These are phyloP conservation scores for Lentinula boryana DNA, from an alignment of 768 basidiomycete species.

Conservation along the genomic window DNA sequence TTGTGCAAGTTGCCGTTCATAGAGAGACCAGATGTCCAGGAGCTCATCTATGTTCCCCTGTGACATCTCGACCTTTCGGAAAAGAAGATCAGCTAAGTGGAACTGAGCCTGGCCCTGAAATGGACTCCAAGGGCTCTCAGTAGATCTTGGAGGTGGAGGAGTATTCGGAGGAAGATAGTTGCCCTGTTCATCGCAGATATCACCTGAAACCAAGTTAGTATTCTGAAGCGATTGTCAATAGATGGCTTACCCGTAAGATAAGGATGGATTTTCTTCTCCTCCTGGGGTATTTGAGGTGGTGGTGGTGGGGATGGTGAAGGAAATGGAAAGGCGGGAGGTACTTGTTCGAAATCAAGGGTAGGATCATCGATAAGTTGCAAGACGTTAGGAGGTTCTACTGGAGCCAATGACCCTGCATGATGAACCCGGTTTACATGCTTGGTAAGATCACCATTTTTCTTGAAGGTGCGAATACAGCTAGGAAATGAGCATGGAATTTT, in stretches of 20 bases:
- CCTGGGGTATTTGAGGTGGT: not conserved
- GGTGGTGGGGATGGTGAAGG: not conserved
- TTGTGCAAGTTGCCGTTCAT: not conserved
- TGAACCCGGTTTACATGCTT: not conserved
- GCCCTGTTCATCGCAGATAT: slow-evolving; percentile 1
- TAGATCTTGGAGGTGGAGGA: not conserved
- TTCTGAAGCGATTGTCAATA: not conserved
- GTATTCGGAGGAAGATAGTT: not conserved
- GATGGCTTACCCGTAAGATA: not conserved
- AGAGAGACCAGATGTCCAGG: slow-evolving; percentile 1
- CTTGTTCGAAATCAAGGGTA: not conserved
- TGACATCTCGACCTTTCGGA: slow-evolving; percentile 9
- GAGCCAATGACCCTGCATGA: too few species aligned
- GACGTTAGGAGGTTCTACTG: not conserved
- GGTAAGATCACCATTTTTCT: not conserved
- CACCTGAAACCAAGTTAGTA: not conserved
- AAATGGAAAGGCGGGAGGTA: not conserved
- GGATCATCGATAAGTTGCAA: not conserved
- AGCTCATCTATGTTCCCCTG: not conserved
- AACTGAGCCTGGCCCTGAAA: slow-evolving; percentile 5
- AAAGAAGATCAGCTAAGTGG: slow-evolving; percentile 6
- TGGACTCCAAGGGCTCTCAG: slow-evolving; percentile 2
- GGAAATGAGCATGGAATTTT: not conserved
- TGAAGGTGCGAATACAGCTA: not conserved
- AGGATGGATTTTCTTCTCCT: not conserved